Evolutionary conservation across 345 rosid species (phyloP).

Genomic region (Bruguiera gymnorhiza): DNA sequence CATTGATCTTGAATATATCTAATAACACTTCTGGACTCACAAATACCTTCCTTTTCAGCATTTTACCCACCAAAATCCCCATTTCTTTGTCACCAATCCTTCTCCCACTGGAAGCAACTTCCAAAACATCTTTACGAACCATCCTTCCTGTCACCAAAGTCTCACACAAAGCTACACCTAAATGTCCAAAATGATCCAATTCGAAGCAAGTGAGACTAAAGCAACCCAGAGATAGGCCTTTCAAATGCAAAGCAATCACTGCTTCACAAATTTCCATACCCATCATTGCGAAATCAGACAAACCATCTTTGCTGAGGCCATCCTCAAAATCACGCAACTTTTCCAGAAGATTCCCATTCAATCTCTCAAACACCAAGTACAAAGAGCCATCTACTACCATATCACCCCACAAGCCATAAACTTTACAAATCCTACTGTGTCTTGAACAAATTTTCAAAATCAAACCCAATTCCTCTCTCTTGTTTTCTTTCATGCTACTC

Average conservation of each 20-base stretch:
- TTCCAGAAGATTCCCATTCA: slow-evolving; percentile 18
- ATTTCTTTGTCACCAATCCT: slow-evolving; percentile 31
- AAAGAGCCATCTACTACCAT: slow-evolving; percentile 43
- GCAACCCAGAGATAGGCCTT: slow-evolving; percentile 56
- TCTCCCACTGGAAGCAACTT: slow-evolving; percentile 29
- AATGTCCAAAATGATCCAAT: slow-evolving; percentile 59
- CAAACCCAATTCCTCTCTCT: slow-evolving; percentile 43
- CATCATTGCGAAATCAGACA: slow-evolving; percentile 49
- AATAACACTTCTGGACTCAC: slow-evolving; percentile 66
- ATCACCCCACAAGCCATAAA: slow-evolving; percentile 83
- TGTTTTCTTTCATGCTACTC: slow-evolving; percentile 46
- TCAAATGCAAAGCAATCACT: slow-evolving; percentile 44
- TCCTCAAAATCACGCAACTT: slow-evolving; percentile 20
- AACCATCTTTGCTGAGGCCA: slow-evolving; percentile 27
- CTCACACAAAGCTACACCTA: slow-evolving; percentile 48
- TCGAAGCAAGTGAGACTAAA: slow-evolving; percentile 52
- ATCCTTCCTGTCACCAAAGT: slow-evolving; percentile 44
- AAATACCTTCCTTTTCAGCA: slow-evolving; percentile 38
- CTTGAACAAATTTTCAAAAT: slow-evolving; percentile 31
- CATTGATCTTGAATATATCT: slow-evolving; percentile 41
- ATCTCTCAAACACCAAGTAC: slow-evolving; percentile 60
- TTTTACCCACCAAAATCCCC: slow-evolving; percentile 24
- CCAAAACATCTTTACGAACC: slow-evolving; percentile 18
- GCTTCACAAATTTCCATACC: slow-evolving; percentile 81
- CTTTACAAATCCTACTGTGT: slow-evolving; percentile 35